Base-by-base conservation (phyloP, 2,329 filamentous ascomycete genomes). In the Trichoderma atrobrunneum region DNA sequence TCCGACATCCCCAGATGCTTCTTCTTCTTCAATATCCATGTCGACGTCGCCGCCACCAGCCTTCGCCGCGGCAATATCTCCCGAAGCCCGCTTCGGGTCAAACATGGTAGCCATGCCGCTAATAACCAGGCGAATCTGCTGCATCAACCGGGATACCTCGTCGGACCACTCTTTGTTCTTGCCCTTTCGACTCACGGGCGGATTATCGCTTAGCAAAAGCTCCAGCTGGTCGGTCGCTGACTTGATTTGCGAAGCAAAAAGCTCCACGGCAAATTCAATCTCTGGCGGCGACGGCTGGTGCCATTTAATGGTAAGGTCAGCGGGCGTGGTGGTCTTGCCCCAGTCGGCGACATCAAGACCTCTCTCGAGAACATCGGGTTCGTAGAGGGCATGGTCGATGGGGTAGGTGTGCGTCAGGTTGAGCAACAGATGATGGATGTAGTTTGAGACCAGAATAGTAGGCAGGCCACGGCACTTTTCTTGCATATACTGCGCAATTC, bases 151-250 rank as follows among this genome's bases (percentile, higher is more conserved):
- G 2, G 94, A 95, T 32, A 98, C 92, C 80, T 99, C 97, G 80
- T 99, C 96, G 0, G 95, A 98, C 96, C 96, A 99, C 77, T 98
- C 95, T 82, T 98, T 99, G 76, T 97, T 97, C 80, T 95, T 97
- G 48, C 96, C 96, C 76, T 95, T 95, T 71, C 95, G 89, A 81
- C 94, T 97, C 68, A 98, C 91, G 3, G 90, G 91, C 1, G 94
- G 92, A 43, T 92, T 88, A 60, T 93, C 91, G 74, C 93, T 91
- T 78, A 94, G 97, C n/a, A 99, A 87, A 8, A 91, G 88, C 74
- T 89, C 88, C 14, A 99, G 84, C 73, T 93, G 90, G 72, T 90
- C 85, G 73, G 95, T 88, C 2, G 95, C 95, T 54, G 89, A 90
- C 71, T 89, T 89, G 7, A 92, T 91, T 81, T 98, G 95, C 1